Evolutionary conservation across 208 protist species (phyloP).

Genomic region (Balamuthia mandrillaris): DNA sequence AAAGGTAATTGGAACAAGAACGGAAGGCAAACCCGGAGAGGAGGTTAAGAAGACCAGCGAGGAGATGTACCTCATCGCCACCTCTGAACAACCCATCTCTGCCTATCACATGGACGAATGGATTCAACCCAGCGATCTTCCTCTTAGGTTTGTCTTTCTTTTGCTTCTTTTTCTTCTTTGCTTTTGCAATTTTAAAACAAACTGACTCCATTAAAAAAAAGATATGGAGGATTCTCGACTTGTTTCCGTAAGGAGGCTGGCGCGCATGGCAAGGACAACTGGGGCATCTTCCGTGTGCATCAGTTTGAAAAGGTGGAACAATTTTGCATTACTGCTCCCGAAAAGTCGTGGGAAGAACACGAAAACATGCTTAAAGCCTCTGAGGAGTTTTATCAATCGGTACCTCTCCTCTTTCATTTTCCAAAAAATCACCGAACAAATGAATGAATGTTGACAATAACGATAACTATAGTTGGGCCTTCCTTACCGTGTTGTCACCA

Average conservation of each 20-base stretch:
- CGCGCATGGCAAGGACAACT: slow-evolving; percentile 78
- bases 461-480: slow-evolving; percentile 60
- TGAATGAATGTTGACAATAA: neutral
- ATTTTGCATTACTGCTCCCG: slow-evolving; percentile 80
- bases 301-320: slow-evolving; percentile 88
- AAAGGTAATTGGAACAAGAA: too few relatives aligned
- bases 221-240: slow-evolving; percentile 95
- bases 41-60: slow-evolving; percentile 84
- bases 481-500: slow-evolving; percentile 84
- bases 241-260: slow-evolving; percentile 99
- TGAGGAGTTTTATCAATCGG: slow-evolving; percentile 81
- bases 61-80: slow-evolving; percentile 99
- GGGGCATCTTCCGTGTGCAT: slow-evolving; percentile 88
- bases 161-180: too few relatives aligned
- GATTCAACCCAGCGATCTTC: slow-evolving; percentile 80
- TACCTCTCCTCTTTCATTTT: neutral
- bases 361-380: slow-evolving; percentile 81
- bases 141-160: too few relatives aligned
- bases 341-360: slow-evolving; percentile 76
- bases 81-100: slow-evolving; percentile 98
- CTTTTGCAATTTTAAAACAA: neutral
- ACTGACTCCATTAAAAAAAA: slow-evolving; percentile 74
- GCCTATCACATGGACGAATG: slow-evolving; percentile 92
- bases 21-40: slow-evolving; percentile 11
- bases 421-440: slow-evolving; percentile 68